Conservation (phyloP, 345 rosid species). For the Hibiscus tridactylites region DNA sequence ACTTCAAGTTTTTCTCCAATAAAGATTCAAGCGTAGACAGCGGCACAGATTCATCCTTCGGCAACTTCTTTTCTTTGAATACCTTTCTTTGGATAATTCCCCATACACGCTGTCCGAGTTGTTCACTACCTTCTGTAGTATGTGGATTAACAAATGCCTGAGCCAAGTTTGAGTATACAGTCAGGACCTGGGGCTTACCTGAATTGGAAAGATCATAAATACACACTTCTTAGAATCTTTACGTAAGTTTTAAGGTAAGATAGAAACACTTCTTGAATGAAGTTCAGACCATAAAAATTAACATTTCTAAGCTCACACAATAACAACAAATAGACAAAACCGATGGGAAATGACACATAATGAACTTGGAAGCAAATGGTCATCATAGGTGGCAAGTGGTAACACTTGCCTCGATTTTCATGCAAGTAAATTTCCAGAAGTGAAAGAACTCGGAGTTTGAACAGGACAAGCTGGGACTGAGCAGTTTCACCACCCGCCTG, state of each 20-base stretch:
- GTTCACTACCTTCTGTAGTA: constrained; percentile 71
- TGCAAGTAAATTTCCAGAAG: constrained; percentile 86
- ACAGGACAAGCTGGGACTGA: constrained; percentile 84
- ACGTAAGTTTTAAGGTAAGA: not conserved
- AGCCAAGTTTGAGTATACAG: constrained; percentile 71
- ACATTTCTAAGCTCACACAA: not conserved
- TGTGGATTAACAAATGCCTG: constrained; percentile 69
- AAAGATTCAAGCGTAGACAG: constrained; percentile 49
- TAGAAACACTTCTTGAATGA: not conserved
- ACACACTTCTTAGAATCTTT: constrained; percentile 38
- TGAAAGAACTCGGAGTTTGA: constrained; percentile 89
- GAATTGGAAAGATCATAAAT: constrained; percentile 34
- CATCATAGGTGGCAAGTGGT: not conserved
- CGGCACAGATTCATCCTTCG: constrained; percentile 46
- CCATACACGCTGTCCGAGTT: constrained; percentile 91
- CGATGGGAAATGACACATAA: not conserved
- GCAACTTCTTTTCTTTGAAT: constrained; percentile 73
- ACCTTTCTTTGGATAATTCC: constrained; percentile 82
- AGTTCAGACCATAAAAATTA: not conserved
- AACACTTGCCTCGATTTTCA: constrained; percentile 71
- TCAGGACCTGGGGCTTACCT: constrained; percentile 78
- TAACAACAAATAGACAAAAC: not conserved
- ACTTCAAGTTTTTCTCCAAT: constrained; percentile 67
- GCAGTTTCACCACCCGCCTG: constrained; percentile 84
- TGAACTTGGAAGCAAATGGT: not conserved